Evolutionary conservation across 805 yeast species (phyloP).

Genomic region (Alloascoidea africana): DNA sequence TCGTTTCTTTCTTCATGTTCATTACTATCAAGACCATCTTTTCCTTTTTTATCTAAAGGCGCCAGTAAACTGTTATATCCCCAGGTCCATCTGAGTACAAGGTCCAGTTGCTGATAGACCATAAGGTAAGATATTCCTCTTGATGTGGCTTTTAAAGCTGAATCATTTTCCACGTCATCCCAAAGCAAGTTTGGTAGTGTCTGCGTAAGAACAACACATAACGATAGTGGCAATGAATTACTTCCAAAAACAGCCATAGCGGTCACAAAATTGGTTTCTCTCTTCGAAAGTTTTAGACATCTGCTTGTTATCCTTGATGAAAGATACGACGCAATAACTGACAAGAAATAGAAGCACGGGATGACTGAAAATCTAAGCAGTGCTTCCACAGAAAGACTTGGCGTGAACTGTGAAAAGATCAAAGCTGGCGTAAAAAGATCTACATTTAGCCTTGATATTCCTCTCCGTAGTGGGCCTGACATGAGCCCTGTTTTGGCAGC

Average conservation of each 20-base stretch:
- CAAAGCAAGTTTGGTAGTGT: slow-evolving; percentile 63
- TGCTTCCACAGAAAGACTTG: slow-evolving; percentile 40
- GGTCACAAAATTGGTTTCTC: slow-evolving; percentile 64
- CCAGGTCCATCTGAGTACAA: slow-evolving; percentile 77
- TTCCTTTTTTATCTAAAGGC: slow-evolving; percentile 2
- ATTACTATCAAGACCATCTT: slow-evolving; percentile 8
- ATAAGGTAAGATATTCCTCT: slow-evolving; percentile 63
- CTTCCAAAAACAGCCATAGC: slow-evolving; percentile 62
- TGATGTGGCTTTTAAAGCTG: slow-evolving; percentile 55
- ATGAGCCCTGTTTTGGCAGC: slow-evolving; percentile 34
- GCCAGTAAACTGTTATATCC: slow-evolving; percentile 60
- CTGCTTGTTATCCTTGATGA: slow-evolving; percentile 37
- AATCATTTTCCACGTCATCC: slow-evolving; percentile 57
- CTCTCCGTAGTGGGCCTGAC: slow-evolving; percentile 30
- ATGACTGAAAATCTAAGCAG: slow-evolving; percentile 53
- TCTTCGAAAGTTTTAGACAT: slow-evolving; percentile 35
- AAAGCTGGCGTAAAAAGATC: slow-evolving; percentile 48
- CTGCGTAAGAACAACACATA: slow-evolving; percentile 35
- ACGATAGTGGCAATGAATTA: slow-evolving; percentile 42
- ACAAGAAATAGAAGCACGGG: slow-evolving; percentile 51
- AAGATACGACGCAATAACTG: slow-evolving; percentile 44
- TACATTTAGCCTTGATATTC: slow-evolving; percentile 34
- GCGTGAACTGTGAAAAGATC: slow-evolving; percentile 35
- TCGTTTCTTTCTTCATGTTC: slow-evolving; percentile 4
- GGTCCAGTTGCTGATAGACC: slow-evolving; percentile 74